Base-by-base conservation (phyloP, 441 rosid genomes). In the Rhodomyrtus psidioides region DNA sequence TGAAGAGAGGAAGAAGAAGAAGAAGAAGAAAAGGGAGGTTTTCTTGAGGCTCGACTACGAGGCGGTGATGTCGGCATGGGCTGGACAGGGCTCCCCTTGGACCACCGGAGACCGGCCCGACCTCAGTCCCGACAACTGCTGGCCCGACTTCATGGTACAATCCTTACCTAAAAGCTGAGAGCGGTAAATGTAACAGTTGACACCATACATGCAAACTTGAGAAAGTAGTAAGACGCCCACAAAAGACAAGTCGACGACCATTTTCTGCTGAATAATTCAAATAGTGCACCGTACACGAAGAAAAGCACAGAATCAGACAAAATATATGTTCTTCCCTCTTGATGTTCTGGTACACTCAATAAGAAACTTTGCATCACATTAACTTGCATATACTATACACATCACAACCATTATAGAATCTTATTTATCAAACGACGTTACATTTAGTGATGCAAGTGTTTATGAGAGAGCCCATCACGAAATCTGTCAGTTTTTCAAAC, bases 41-140 rank as follows among this genome's bases (percentile, higher is more conserved):
- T 60, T 92, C 83, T 76, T 97, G 90, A 94, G 90, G 27, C 88
- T 97, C 58, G 91, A 97, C 89, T 93, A 94, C 60, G 98, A 95
- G 27, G 89, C 91, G 1, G 94, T 97, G 75, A 94, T 96, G 21
- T 83, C 91, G 17, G 91, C 93, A 19, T 96, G 99, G 99, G 92
- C 94, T 55, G 89, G 91, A 88, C 93, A 92, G 84, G 92, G 94
- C 17, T 94, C 91, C 55, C 97, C 98, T 21, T 97, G 99, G 99
- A 91, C 94, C 12, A 88, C 91, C 26, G 99, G 98, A 6, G 84
- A 84, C 55, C 92, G 94, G 82, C 99, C 98, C 7, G 92, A 94
- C n/a, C 56, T 93, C 82, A 93, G 91, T 88, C 89, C 92, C 23
- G 91, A 92, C 51, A 89, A 90, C 53, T 86, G 87, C 39, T 93